These are phyloP conservation scores for Vitis cinerea DNA, from an alignment of 164 flowering plant species.

Conservation along the genomic window DNA sequence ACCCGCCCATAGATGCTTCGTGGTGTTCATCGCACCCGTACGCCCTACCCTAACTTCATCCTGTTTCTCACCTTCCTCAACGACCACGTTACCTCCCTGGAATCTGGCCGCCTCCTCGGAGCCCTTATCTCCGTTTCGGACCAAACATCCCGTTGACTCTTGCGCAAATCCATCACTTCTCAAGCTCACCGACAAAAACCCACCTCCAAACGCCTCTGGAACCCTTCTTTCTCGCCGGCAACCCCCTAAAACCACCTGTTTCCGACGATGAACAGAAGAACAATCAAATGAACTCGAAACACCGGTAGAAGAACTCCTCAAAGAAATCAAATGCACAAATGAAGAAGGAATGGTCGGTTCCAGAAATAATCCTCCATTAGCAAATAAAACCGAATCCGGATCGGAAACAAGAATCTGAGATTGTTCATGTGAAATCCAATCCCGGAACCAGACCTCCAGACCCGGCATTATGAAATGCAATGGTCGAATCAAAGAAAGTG, in stretches of 20 bases:
- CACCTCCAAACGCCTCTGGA: neutral
- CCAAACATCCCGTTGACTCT: slow-evolving; percentile 16
- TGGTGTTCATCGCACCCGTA: slow-evolving; percentile 61
- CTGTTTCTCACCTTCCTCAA: slow-evolving; percentile 15
- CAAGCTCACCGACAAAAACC: slow-evolving; percentile 41
- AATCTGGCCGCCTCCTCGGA: slow-evolving; percentile 12
- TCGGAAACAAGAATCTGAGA: neutral
- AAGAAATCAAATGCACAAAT: slow-evolving; percentile 16
- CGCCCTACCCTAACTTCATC: slow-evolving; percentile 24
- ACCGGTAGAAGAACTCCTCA: neutral
- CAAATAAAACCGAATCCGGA: slow-evolving; percentile 3
- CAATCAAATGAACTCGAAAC: slow-evolving; percentile 6
- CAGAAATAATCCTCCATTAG: slow-evolving; percentile 35
- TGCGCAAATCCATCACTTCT: slow-evolving; percentile 16
- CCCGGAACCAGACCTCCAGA: slow-evolving; percentile 7
- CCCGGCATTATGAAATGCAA: slow-evolving; percentile 12
- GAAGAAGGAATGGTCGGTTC: slow-evolving; percentile 29
- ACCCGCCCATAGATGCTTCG: slow-evolving; percentile 93
- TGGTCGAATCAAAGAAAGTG: neutral
- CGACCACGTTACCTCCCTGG: slow-evolving; percentile 9
- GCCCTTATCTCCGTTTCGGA: slow-evolving; percentile 22
- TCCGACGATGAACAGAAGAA: neutral
- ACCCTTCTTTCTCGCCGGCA: neutral
- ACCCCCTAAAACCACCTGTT: slow-evolving; percentile 2
- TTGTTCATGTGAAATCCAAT: neutral